Evolutionary conservation across 371 early-diverging fungal species (phyloP), one percentile per base, ranked within the genome.

Genomic region (Phascolomyces articulosus): DNA sequence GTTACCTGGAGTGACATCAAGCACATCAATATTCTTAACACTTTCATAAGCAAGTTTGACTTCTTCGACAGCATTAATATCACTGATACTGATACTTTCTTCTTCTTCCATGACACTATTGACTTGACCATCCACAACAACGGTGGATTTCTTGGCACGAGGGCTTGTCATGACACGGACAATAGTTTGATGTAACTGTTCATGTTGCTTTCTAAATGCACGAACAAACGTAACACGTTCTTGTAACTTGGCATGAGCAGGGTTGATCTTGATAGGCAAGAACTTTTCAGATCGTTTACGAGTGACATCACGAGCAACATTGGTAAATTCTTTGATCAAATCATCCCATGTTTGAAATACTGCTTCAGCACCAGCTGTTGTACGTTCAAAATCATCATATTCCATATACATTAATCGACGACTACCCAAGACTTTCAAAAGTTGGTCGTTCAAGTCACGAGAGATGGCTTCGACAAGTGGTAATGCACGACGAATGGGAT

Each of bases 331-430:
- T 72, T 96, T 96, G 75, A 94, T 85, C 60, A 93, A 84, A 40
- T 95, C 92, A 66, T 98, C 98, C 99, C 99, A 99, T 0, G 92
- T 91, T 27, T 86, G 85, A 68, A 99, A 98, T 0, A 95, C 93
- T 0, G 88, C 87, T 41, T 94, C 95, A 23, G 95, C 94, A 23
- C 93, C 94, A n/a, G 85, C 81, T 21, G 90, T 82, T n/a, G 88
- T 85, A 28, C 82, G 83, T 55, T 96, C 95, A 81, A 97, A 97
- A 47, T 88, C 92, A 8, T 79, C 86, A 65, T 93, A 96, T 49
- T 91, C 91, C 86, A 98, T 89, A 73, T 90, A 90, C 98, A 98
- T 97, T 63, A 99, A 84, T 40, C 95, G 89, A 40, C 95, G 91
- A 66, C 90, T 89, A 51, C 92, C 89, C 16, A 98, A 79, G 1